Evolutionary conservation across 805 yeast genomes (phyloP), one percentile per base, ranked within the genome.

Genomic region (Wickerhamiella kazuoi): DNA sequence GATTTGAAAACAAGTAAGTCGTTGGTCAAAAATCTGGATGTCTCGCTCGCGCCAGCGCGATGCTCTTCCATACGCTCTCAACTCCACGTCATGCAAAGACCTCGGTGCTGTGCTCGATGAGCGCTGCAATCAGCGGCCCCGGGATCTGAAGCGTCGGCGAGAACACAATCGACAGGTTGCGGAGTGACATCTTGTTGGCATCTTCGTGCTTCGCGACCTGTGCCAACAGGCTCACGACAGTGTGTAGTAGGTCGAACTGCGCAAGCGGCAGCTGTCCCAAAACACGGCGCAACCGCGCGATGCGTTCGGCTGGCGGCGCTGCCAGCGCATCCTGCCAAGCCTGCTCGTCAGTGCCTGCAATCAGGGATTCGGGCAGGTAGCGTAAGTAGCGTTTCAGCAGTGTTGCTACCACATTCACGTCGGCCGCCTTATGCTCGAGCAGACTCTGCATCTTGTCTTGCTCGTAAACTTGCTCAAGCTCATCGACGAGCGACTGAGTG

Each of bases 361-460:
- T 60, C n/a, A 83, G 64, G 23, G 72, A 71, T 17, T 70, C 66
- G 2, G 93, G 83, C 40, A 87, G 56, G 40, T 76, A 83, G 44
- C 97, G 65, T 41, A 87, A 62, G 58, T 78, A 87, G 15, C 86
- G 65, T 54, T 87, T 87, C 46, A 87, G 61, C 34, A 87, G 60
- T 0, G 95, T 94, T 2, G 95, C 78, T 6, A 82, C 78, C 0
- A 94, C 79, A 56, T 87, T 84, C 23, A 81, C 76, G 56, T 86
- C 95, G 11, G 46, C 30, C 11, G 26, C 26, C 26, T 11, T 23
- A 11, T 23, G 26, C 13, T 34, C 28, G 7, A 16, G 28, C 21
- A 45, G 46, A 13, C 52, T 52, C 13, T 42, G 43, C 19, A 50
- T 48, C 45, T 51, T 45, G 21, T 41, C 34, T 4, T 35, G 29